Conservation (phyloP, 345 rosid species). For the Xanthoceras sorbifolium region DNA sequence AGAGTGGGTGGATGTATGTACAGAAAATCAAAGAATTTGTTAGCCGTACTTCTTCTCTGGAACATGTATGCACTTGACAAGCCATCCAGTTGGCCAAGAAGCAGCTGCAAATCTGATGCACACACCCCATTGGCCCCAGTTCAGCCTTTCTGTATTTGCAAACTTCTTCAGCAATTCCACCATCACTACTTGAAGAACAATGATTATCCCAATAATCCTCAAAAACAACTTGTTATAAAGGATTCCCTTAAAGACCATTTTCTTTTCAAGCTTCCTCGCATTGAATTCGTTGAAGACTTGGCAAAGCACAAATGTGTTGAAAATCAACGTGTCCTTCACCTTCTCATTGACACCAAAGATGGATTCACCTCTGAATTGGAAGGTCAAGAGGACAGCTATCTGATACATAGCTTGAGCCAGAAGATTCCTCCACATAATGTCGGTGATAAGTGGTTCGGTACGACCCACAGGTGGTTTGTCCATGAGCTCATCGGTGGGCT, state of each 20-base stretch:
- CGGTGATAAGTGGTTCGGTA: conserved; percentile 36
- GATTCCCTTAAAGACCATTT: conserved; percentile 26
- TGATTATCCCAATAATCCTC: conserved; percentile 31
- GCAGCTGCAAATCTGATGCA: conserved; percentile 31
- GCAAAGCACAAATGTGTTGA: conserved; percentile 45
- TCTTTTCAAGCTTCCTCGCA: conserved; percentile 43
- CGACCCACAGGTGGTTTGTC: conserved; percentile 31
- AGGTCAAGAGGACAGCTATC: conserved; percentile 35
- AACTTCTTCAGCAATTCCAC: conserved; percentile 38
- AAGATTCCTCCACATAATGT: conserved; percentile 46
- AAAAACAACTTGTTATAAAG: conserved; percentile 37
- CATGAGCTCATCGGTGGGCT: conserved; percentile 42
- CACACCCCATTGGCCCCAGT: conserved; percentile 32
- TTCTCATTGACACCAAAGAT: conserved; percentile 18
- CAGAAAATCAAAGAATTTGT: no score
- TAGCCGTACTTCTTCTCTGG: no score
- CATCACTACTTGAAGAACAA: conserved; percentile 29
- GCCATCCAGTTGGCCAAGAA: conserved; percentile 37
- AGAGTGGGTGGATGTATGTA: no score
- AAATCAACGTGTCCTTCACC: conserved; percentile 38
- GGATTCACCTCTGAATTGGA: conserved; percentile 40
- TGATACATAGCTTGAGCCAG: conserved; percentile 43
- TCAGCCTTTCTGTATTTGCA: conserved; percentile 35
- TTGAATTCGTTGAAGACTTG: conserved; percentile 51
- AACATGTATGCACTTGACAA: conserved; percentile 25